Conservation (phyloP, 352 stramenopile species). For the Pythium oligandrum region DNA sequence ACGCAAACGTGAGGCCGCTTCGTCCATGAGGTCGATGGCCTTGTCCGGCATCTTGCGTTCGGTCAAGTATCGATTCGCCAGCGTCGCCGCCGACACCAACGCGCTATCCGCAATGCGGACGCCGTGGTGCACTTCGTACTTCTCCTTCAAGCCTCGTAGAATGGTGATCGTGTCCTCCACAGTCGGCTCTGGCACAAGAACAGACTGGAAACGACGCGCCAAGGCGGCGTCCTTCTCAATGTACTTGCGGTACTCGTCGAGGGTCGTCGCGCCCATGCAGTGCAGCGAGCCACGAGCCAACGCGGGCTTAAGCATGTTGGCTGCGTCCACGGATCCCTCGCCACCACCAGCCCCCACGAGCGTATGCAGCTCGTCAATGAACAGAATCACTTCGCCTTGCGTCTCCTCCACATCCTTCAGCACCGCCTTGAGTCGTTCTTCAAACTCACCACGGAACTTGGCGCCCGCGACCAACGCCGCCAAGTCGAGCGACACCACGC, state of each 20-base stretch:
- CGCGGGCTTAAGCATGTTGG: constrained; percentile 96
- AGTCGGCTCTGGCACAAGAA: constrained; percentile 92
- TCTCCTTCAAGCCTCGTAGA: constrained; percentile 93
- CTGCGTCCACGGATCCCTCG: constrained; percentile 87
- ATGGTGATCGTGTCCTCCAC: constrained; percentile 96
- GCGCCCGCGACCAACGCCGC: constrained; percentile 94
- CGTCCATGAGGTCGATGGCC: constrained; percentile 95
- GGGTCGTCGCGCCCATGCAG: constrained; percentile 91
- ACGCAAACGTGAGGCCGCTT: constrained; percentile 82
- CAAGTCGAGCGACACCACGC: constrained; percentile 94
- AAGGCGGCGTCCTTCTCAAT: constrained; percentile 98
- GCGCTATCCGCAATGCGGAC: constrained; percentile 94
- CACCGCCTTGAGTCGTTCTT: constrained; percentile 96
- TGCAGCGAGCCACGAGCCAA: constrained; percentile 88
- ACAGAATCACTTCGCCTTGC: constrained; percentile 94
- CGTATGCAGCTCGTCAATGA: constrained; percentile 96
- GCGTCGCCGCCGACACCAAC: constrained; percentile 90
- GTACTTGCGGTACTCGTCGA: constrained; percentile 94
- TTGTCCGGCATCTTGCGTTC: constrained; percentile 96
- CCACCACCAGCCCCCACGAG: constrained; percentile 88
- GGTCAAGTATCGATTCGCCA: constrained; percentile 89
- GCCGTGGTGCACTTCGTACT: constrained; percentile 96
- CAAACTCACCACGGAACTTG: constrained; percentile 96
- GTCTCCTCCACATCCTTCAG: constrained; percentile 93
- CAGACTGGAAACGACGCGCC: constrained; percentile 96